Conservation (phyloP, 1,139 yeast species). For the Kodamaea anthophila region DNA sequence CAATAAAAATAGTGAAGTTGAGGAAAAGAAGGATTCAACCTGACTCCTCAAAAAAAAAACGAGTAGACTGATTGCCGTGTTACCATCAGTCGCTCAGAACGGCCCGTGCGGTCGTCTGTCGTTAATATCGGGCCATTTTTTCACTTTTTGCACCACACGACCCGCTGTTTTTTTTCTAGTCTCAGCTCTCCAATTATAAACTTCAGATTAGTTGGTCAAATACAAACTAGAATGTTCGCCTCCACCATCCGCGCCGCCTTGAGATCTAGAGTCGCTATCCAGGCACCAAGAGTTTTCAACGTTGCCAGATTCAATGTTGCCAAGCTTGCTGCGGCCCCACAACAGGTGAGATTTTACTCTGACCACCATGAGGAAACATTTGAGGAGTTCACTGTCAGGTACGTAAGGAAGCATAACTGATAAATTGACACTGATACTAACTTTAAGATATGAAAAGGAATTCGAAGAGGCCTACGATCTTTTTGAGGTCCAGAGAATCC, state of each 20-base stretch:
- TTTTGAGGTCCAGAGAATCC: constrained; percentile 83
- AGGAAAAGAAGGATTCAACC: too few species aligned
- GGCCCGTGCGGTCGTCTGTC: too few species aligned
- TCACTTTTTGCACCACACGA: constrained; percentile 2
- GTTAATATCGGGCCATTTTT: constrained; percentile 3
- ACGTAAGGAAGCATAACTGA: constrained; percentile 15
- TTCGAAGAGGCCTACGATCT: constrained; percentile 97
- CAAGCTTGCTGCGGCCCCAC: constrained; percentile 15
- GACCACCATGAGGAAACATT: constrained; percentile 82
- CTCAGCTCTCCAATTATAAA: constrained; percentile 6
- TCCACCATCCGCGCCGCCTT: constrained; percentile 49
- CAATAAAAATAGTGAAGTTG: too few species aligned
- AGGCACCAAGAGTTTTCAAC: constrained; percentile 20
- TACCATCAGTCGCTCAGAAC: too few species aligned
- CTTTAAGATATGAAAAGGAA: constrained; percentile 79
- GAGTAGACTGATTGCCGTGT: too few species aligned
- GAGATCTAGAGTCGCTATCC: constrained; percentile 34
- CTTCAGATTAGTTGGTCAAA: constrained; percentile 5
- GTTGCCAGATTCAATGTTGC: constrained; percentile 16
- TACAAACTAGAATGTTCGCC: constrained; percentile 32
- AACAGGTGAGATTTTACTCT: constrained; percentile 59
- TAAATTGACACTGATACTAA: constrained; percentile 17
- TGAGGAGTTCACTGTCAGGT: constrained; percentile 87
- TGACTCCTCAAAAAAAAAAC: too few species aligned
- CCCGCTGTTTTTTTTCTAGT: constrained; percentile 3